Percentiles rank a stretch among this genome's conserved stretches.
These are phyloP conservation scores for Crithidia mellificae DNA, from an alignment of 208 protist genomes.

Conservation along the genomic window DNA sequence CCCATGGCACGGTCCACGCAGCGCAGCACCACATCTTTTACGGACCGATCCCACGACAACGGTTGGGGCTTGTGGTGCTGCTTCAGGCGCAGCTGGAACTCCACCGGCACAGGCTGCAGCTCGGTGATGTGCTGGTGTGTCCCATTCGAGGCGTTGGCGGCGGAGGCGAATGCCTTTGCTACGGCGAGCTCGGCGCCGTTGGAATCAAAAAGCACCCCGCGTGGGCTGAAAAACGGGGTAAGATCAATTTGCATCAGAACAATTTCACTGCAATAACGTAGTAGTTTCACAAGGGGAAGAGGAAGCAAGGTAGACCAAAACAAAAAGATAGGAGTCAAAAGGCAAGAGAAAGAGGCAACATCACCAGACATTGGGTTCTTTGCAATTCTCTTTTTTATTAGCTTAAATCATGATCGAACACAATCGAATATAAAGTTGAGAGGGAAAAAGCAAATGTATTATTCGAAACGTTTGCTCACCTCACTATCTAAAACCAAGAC, in stretches of 20 bases:
- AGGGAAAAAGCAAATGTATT: no score
- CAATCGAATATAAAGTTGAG: no score
- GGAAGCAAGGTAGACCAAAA: no score
- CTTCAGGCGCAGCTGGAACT: not conserved
- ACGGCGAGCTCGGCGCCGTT: conserved; percentile 34
- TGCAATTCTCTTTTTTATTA: no score
- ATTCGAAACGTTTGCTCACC: no score
- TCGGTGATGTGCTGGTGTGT: conserved; percentile 1
- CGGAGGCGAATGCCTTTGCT: conserved; percentile 36
- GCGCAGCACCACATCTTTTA: conserved; percentile 55
- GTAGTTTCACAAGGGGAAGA: no score
- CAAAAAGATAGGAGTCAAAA: no score
- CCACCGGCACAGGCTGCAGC: conserved; percentile 7
- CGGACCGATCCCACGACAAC: conserved; percentile 14
- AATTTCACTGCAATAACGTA: not conserved
- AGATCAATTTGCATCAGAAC: conserved; percentile 21
- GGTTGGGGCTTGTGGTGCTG: no score
- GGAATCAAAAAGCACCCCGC: conserved; percentile 1
- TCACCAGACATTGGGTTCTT: no score
- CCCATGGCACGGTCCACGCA: conserved; percentile 75
- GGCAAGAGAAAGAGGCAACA: no score
- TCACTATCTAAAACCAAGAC: no score
- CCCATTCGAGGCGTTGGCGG: conserved; percentile 21
- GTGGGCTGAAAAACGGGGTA: conserved; percentile 11
- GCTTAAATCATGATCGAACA: no score